A percentile compares a stretch with the other conserved stretches of the same genome.
phyloP scores from a whole-genome alignment of 169 alveolate species.

The Perkinsus marinus region DNA sequence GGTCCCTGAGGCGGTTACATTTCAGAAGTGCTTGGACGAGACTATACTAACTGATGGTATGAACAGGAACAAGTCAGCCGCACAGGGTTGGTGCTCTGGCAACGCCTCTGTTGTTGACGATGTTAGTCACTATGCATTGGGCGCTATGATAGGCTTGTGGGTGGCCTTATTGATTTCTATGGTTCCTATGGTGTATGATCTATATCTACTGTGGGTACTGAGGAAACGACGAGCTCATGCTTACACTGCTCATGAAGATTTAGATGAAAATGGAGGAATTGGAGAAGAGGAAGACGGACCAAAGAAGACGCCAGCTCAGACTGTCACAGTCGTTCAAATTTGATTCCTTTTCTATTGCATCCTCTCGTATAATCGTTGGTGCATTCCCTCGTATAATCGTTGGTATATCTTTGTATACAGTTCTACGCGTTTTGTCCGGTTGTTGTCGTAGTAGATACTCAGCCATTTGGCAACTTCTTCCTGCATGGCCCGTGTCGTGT shows the following conservation, averaged over 20 bases:
- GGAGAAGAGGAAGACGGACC: background rate
- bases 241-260: background rate
- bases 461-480: background rate
- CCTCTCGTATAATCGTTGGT: background rate
- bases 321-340: background rate
- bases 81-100: background rate
- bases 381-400: background rate
- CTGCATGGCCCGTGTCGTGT: background rate
- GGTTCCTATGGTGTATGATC: background rate
- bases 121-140: background rate
- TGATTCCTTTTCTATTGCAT: background rate
- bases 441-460: too few relatives aligned
- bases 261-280: background rate
- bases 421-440: background rate
- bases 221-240: background rate
- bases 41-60: background rate
- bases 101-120: background rate
- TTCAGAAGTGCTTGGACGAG: background rate
- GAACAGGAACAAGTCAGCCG: background rate
- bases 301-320: background rate
- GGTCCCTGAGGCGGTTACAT: background rate
- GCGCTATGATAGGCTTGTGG: background rate
- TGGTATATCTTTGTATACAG: background rate
- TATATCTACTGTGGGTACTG: background rate
- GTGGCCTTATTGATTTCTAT: background rate